Evolutionary conservation across 164 flowering plant genomes (phyloP).

Genomic region (Annona squamosa): DNA sequence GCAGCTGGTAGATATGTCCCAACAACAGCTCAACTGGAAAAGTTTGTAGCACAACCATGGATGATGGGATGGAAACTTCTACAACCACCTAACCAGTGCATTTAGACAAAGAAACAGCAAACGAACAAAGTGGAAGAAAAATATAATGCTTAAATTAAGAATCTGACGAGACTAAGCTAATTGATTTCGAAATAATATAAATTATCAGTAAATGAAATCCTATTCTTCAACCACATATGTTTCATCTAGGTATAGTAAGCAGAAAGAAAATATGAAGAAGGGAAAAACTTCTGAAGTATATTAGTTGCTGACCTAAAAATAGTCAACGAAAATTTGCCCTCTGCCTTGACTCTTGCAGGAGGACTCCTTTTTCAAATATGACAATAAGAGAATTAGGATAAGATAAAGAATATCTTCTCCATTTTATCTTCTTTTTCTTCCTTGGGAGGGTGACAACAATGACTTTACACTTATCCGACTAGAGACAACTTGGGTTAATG

Average conservation of each 20-base stretch:
- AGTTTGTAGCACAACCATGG: conserved; percentile 63
- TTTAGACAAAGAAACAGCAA: background rate
- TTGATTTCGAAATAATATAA: background rate
- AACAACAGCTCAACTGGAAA: conserved; percentile 81
- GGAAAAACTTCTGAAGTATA: too few species aligned
- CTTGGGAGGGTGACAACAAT: too few species aligned
- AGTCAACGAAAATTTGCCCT: background rate
- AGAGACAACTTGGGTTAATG: too few species aligned
- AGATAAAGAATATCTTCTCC: too few species aligned
- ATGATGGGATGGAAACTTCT: conserved; percentile 71
- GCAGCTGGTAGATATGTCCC: conserved; percentile 80
- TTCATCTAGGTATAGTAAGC: background rate
- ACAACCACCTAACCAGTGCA: conserved; percentile 37
- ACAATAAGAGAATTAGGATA: too few species aligned
- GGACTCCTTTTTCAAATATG: too few species aligned
- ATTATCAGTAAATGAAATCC: background rate
- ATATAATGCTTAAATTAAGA: too few species aligned
- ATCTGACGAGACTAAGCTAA: background rate
- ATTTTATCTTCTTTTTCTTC: too few species aligned
- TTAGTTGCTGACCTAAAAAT: background rate
- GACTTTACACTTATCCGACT: too few species aligned
- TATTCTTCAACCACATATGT: background rate
- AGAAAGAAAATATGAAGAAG: background rate
- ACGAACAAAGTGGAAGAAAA: background rate
- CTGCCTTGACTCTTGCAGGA: background rate